phyloP scores from a whole-genome alignment of 2,329 filamentous ascomycete species.

The Microsporum ferrugineum region DNA sequence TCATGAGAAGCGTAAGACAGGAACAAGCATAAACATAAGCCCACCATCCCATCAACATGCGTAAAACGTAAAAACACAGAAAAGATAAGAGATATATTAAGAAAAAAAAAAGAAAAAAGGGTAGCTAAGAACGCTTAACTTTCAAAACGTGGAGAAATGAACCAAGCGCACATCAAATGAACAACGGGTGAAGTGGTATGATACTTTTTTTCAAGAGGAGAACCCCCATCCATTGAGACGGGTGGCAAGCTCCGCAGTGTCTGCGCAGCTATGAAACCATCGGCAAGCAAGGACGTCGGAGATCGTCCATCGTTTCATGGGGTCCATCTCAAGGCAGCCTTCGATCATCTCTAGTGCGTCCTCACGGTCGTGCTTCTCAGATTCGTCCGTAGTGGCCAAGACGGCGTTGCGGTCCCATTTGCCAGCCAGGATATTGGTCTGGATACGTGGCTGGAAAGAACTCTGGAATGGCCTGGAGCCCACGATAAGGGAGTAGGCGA shows the following conservation, averaged over 20 bases:
- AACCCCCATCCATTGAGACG: constrained; percentile 29
- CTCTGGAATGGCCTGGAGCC: constrained; percentile 53
- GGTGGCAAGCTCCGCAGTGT: constrained; percentile 23
- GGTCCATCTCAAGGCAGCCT: constrained; percentile 49
- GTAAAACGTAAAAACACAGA: background rate
- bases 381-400: constrained; percentile 27
- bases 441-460: constrained; percentile 46
- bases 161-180: background rate
- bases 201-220: constrained; percentile 10
- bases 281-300: constrained; percentile 43
- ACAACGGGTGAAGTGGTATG: background rate
- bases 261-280: constrained; percentile 41
- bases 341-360: constrained; percentile 46
- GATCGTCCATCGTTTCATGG: constrained; percentile 46
- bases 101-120: background rate
- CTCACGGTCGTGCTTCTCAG: constrained; percentile 25
- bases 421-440: constrained; percentile 48
- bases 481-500: constrained; percentile 50
- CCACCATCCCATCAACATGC: background rate
- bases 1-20: background rate
- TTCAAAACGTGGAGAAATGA: background rate
- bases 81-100: background rate
- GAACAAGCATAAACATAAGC: background rate
- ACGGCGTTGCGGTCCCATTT: constrained; percentile 47
- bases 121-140: background rate